Percentiles rank a stretch among this genome's conserved stretches.
Conservation (phyloP, 2,329 filamentous ascomycete genomes). For the Lecanoromycetidae sp. region DNA sequence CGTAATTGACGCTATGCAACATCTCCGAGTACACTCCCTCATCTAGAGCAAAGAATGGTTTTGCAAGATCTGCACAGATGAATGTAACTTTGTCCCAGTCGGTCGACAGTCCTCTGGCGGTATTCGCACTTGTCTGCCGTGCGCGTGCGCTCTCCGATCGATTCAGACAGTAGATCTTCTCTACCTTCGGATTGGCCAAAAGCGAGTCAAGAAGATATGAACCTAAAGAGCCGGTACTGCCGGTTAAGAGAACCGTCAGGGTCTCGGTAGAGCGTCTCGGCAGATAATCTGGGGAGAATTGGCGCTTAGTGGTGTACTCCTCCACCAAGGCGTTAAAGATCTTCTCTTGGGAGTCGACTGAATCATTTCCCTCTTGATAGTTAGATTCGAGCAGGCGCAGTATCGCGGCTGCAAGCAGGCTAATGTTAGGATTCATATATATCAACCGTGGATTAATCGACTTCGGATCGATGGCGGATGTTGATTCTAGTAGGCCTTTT, state of each 20-base stretch:
- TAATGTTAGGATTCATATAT: not conserved
- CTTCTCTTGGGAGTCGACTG: not conserved
- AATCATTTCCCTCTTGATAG: not conserved
- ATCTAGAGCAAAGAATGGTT: not conserved
- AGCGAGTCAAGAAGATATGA: slow-evolving; percentile 24
- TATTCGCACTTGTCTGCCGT: not conserved
- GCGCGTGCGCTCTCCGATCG: not conserved
- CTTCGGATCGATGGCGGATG: not conserved
- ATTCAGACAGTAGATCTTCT: slow-evolving; percentile 19
- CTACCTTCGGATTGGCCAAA: slow-evolving; percentile 16
- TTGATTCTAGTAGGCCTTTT: not conserved
- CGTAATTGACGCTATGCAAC: not conserved
- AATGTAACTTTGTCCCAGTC: slow-evolving; percentile 8
- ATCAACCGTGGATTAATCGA: not conserved
- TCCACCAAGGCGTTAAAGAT: not conserved
- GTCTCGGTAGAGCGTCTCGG: not conserved
- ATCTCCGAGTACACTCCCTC: not conserved
- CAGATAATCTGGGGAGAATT: too few species aligned
- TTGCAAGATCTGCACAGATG: not conserved
- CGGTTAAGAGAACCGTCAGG: slow-evolving; percentile 24
- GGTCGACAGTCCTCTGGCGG: not conserved
- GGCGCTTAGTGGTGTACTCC: not conserved
- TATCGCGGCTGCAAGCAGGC: not conserved
- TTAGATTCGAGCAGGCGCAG: not conserved
- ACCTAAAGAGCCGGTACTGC: slow-evolving; percentile 25